Percentiles rank a stretch among this genome's conserved stretches.
These are phyloP conservation scores for Kurtzmaniella cleridarum DNA, from an alignment of 805 yeast genomes.

Conservation along the genomic window DNA sequence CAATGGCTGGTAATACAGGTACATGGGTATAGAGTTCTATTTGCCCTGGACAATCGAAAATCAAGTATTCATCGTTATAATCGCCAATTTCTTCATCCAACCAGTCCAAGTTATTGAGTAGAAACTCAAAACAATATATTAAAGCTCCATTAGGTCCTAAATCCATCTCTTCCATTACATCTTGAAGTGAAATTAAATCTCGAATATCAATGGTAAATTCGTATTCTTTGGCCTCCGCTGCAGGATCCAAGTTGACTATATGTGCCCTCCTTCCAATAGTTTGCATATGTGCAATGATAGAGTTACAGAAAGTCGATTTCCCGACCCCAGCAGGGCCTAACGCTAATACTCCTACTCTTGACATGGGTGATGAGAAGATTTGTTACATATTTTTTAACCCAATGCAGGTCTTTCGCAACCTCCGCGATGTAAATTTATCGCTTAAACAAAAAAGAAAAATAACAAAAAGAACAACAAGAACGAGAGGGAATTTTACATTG, in stretches of 20 bases:
- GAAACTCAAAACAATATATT: constrained; percentile 87
- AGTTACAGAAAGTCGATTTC: constrained; percentile 84
- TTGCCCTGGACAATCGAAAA: constrained; percentile 97
- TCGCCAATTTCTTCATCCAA: constrained; percentile 96
- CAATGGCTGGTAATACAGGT: constrained; percentile 86
- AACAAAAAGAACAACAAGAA: neutral
- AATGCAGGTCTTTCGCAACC: neutral
- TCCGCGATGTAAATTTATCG: too few species aligned
- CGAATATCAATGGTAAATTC: constrained; percentile 91
- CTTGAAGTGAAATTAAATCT: constrained; percentile 84
- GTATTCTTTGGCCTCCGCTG: constrained; percentile 88
- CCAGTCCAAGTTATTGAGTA: constrained; percentile 91
- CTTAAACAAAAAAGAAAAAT: neutral
- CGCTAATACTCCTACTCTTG: constrained; percentile 89
- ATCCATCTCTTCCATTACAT: constrained; percentile 91
- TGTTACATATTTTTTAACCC: neutral
- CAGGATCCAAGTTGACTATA: constrained; percentile 92
- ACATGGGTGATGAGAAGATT: constrained; percentile 46
- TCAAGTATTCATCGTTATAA: constrained; percentile 86
- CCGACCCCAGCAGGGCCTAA: constrained; percentile 99
- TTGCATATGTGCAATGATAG: constrained; percentile 83
- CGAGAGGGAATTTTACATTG: neutral
- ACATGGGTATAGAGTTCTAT: constrained; percentile 92
- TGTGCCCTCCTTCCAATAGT: constrained; percentile 89
- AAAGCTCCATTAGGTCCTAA: constrained; percentile 95